Evolutionary conservation across 2,329 filamentous ascomycete species (phyloP), one percentile per base, ranked within the genome.

Genomic region (Diaporthe sp.): DNA sequence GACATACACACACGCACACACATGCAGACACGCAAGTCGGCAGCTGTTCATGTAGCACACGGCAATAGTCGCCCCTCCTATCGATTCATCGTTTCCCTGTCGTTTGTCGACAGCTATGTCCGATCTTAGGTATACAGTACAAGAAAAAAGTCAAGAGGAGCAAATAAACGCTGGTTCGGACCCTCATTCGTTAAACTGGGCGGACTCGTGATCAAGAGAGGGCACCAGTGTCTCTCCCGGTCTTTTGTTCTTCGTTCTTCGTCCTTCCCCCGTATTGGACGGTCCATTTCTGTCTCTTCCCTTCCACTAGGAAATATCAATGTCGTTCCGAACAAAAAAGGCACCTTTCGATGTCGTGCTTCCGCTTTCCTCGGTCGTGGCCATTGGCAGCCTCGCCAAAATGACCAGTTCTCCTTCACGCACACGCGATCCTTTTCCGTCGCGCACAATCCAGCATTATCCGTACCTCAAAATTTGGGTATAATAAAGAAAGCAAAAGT

Each of bases 401-500:
- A 22, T 15, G 12, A 12, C 65, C 46, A 53, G 15, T 55, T 4
- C 34, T 15, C 65, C n/a, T 28, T 19, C 68, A 53, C 46, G 31
- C 46, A 37, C 22, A 44, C 39, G 42, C 42, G 19, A 42, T 22
- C 65, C 22, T 55, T 55, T 53, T 53, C n/a, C 65, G 15, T 70
- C 49, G 31, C 34, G 13, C 46, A 10, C 34, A 44, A 44, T 61
- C 44, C 71, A 34, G 37, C 71, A 65, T 73, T 62, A 73, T 55
- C 44, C 46, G 46, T 28, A 53, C 34, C 46, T 42, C 49, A 62
- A 31, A 74, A 31, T 28, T 65, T 67, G 61, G 61, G 61, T 61
- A 76, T 76, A 76, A 75, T 76, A 62, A 76, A 51, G 61, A n/a
- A 75, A 74, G 42, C 28, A 39, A 31, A 58, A 74, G 25, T 44